Base-by-base conservation (phyloP, 768 basidiomycete genomes). In the Xanthoconium stramineum region DNA sequence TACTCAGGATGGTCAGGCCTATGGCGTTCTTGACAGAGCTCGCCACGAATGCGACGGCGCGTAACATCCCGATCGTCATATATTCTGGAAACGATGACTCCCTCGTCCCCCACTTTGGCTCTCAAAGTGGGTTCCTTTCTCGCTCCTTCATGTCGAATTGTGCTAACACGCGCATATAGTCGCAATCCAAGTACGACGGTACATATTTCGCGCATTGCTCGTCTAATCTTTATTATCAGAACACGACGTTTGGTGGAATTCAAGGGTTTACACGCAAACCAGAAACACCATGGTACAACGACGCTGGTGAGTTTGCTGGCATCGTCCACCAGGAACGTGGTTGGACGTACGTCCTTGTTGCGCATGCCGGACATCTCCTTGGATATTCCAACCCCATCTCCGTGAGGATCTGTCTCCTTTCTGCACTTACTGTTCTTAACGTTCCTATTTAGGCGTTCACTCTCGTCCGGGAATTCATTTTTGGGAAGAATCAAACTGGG, bases 181-280 rank as follows among this genome's bases (percentile, higher is more conserved):
- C 50, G 74, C 78, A 11, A 84, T 85, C 36, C 83, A 83, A 69
- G 82, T 79, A 51, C 15, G 63, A 58, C 47, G 50, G 53, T 13
- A 11, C 7, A 6, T 7, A 19, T 39, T 55, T 32, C 28, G 28
- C 32, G 9, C 17, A 15, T 28, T 35, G 20, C 28, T n/a, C 24
- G 8, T 52, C 57, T 52, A n/a, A 61, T 10, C 10, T 29, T 20
- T 30, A 2, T 28, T 37, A 3, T 12, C 56, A 88, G 84, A 91
- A 91, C 63, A 88, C 86, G n/a, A 89, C 88, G 1, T 91, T 89
- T 63, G 86, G 87, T 29, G 87, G 87, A 9, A 83, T 84, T 39
- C 85, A 85, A 69, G 88, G 88, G 2, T 91, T 91, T 67, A 82
- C 85, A 0, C 75, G 81, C 42, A 80, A 76, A 54, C 88, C 88